Conservation (phyloP, 129 eudicot species). For the Tagetes erecta region DNA sequence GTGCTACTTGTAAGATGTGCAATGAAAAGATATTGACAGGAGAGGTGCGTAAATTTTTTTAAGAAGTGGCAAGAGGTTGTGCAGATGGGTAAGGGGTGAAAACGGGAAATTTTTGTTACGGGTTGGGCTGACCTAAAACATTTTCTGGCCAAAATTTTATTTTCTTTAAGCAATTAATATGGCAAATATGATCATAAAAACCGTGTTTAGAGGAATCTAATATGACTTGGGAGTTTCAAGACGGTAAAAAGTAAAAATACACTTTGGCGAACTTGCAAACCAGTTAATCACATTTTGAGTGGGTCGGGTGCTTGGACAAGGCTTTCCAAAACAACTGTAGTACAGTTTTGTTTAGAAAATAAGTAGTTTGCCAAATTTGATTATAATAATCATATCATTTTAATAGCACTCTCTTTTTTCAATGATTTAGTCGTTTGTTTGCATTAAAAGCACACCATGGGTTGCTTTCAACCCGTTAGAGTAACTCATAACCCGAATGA, state of each 20-base stretch:
- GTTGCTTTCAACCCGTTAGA: not conserved
- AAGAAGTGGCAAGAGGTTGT: slow-evolving; percentile 3
- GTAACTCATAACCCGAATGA: not conserved
- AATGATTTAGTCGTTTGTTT: not conserved
- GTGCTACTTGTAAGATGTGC: slow-evolving; percentile 84
- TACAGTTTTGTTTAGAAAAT: not conserved
- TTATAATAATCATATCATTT: not conserved
- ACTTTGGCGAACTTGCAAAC: not conserved
- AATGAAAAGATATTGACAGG: slow-evolving; percentile 72
- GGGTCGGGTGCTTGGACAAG: not conserved
- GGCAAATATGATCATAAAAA: not conserved
- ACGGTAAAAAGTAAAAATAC: not conserved
- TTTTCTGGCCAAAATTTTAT: not conserved
- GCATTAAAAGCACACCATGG: not conserved
- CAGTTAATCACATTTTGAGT: not conserved
- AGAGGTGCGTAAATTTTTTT: slow-evolving; percentile 48
- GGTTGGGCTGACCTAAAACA: not conserved
- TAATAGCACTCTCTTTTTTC: not conserved
- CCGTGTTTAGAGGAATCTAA: not conserved
- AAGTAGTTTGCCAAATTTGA: not conserved
- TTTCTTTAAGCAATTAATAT: not conserved
- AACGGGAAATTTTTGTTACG: not conserved
- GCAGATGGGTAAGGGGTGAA: slow-evolving; percentile 12
- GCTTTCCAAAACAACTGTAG: not conserved
- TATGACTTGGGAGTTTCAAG: not conserved